phyloP scores from a whole-genome alignment of 768 basidiomycete species.

The Boletus vermiculosoides region DNA sequence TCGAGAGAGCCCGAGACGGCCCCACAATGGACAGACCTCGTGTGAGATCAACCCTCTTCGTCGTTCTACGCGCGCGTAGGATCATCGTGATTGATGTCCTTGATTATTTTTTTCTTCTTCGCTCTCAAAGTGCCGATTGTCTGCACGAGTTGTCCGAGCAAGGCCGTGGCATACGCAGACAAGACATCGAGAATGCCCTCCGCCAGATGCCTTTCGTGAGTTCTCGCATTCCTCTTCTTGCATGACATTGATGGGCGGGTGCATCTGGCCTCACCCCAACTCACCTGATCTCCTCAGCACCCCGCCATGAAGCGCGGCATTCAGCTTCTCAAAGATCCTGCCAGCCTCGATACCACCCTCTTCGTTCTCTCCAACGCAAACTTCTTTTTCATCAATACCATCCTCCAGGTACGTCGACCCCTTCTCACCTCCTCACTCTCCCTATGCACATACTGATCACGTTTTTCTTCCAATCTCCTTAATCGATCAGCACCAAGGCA shows the following conservation, averaged over 20 bases:
- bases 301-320: constrained; percentile 95
- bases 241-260: neutral
- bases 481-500: constrained; percentile 60
- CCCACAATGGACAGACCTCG: constrained; percentile 90
- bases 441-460: neutral
- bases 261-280: neutral
- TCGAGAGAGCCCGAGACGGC: constrained; percentile 53
- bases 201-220: constrained; percentile 84
- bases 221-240: neutral
- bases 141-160: constrained; percentile 61
- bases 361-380: constrained; percentile 95
- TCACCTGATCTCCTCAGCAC: constrained; percentile 53
- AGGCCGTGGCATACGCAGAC: constrained; percentile 61
- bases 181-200: constrained; percentile 77
- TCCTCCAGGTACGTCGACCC: constrained; percentile 61
- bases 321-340: constrained; percentile 63
- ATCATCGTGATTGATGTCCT: neutral
- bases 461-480: neutral
- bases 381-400: constrained; percentile 84
- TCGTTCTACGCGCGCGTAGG: neutral
- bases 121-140: constrained; percentile 54
- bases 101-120: neutral
- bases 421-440: too few species aligned
- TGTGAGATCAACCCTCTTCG: constrained; percentile 55
- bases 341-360: constrained; percentile 66